Base-by-base conservation (phyloP, 2,329 filamentous ascomycete genomes). In the Fusarium euwallaceae region DNA sequence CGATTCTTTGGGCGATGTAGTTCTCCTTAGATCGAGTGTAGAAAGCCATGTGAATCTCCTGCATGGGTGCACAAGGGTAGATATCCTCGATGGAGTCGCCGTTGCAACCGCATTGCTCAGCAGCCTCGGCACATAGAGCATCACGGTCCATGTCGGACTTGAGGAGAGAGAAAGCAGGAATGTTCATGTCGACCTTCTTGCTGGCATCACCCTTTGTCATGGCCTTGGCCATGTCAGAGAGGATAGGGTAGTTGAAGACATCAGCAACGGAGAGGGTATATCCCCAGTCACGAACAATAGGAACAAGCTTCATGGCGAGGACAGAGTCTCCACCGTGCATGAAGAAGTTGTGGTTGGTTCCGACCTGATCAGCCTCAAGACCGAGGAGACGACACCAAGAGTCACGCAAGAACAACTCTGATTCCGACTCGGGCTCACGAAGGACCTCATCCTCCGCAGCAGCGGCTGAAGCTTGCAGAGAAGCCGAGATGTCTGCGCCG, bases 1-100 rank as follows among this genome's bases (percentile, higher is more conserved):
- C 81, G 2, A 87, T 84, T 36, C 86, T 79, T 67, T 87, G 87
- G 1, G 86, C 86, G 0, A 89, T 83, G 48, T 89, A 90, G 0
- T 85, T 85, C 32, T 87, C 87, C 14, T 81, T 81, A 8, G 85
- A 82, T 73, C 86, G 86, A 45, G 83, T 83, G 12, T 88, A 87
- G 17, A 89, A 79, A 0, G 87, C 86, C 80, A 90, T 85, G 4
- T 90, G 83, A 5, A 85, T 87, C 75, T 88, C 87, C 67, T 90
- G 88, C 17, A 88, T 81, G 0, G 87, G 84, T 0, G 87, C 87
- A 75, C 87, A 88, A 2, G 88, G 88, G 60, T 88, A 90, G 0
- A 88, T 80, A 60, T 90, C 88, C 66, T 88, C 84, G 7, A 88
- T 80, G 8, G 75, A 65, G 0, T 73, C 60, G 5, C 76, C 61